Base-by-base conservation (phyloP, 2,329 filamentous ascomycete genomes). In the Aspergillus floridensis region DNA sequence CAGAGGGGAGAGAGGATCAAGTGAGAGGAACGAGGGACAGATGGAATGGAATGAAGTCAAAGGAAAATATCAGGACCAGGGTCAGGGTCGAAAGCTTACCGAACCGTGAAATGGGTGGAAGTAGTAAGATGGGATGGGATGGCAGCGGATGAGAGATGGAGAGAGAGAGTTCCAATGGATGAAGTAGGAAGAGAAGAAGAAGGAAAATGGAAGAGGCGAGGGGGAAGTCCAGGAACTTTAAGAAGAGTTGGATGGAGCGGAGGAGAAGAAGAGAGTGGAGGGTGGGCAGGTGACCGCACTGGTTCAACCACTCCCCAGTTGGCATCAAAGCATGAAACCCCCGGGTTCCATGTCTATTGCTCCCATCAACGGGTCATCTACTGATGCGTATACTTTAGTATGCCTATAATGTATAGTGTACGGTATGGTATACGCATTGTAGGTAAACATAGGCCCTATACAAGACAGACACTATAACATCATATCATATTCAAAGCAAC, bases 251-350 rank as follows among this genome's bases (percentile, higher is more conserved):
- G 50, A 47, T 29, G 55, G 49, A 51, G 44, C 61, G 49, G 29
- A 56, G 57, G 58, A 55, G 55, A 57, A 57, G 56, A 31, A 47
- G 52, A 51, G 49, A 53, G 49, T 41, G 29, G 19, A 35, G 41
- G 58, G 65, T 60, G 62, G 56, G 69, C 71, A 73, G 71, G 70
- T 74, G 72, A 75, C 69, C 65, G 60, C 57, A 59, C 57, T 60
- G 58, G 65, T 50, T 62, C 61, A 60, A 48, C 59, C 52, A 46
- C 35, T 12, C 49, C 31, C 38, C 35, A 4, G 14, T 8, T 35
- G 26, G 26, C 26, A 29, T 29, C 21, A 31, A 49, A 16, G 22
- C n/a, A 38, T 21, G 21, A 29, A 44, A 44, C 14, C 38, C 6
- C 38, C n/a, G 14, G 32, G 32, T 35, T 35, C 32, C 32, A 35